phyloP scores from a whole-genome alignment of 1,284 basidiomycete species.

The Phylloporus sp. region DNA sequence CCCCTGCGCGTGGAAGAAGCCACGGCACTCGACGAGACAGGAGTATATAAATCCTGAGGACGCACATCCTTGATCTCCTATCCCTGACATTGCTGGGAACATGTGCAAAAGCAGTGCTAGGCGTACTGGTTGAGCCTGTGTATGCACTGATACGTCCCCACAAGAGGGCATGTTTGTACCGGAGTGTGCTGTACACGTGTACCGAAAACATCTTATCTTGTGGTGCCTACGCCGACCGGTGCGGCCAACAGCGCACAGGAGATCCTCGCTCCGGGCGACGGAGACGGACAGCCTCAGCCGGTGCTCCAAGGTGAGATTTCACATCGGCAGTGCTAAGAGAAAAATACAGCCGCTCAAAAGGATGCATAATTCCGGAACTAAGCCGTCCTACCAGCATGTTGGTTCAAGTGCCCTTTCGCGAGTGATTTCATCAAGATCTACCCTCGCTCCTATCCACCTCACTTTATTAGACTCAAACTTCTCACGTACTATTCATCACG shows the following conservation, averaged over 20 bases:
- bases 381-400: conserved; percentile 20
- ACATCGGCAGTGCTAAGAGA: conserved; percentile 43
- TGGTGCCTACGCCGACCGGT: conserved; percentile 59
- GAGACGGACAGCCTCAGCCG: conserved; percentile 23
- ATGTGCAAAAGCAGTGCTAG: conserved; percentile 37
- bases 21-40: too few species aligned
- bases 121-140: conserved; percentile 38
- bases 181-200: conserved; percentile 46
- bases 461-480: too few species aligned
- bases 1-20: not conserved
- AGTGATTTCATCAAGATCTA: conserved; percentile 38
- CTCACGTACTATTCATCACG: conserved; percentile 9
- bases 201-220: conserved; percentile 56
- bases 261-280: conserved; percentile 37
- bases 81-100: conserved; percentile 43
- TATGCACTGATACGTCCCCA: conserved; percentile 29
- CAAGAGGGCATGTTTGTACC: conserved; percentile 14
- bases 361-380: conserved; percentile 17
- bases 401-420: conserved; percentile 18
- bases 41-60: too few species aligned
- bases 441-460: conserved; percentile 35
- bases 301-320: conserved; percentile 29
- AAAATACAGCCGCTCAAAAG: conserved; percentile 43
- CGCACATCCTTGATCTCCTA: conserved; percentile 47
- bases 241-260: conserved; percentile 44